These are phyloP conservation scores for Boletus coccyginus DNA, from an alignment of 768 basidiomycete species.

Conservation along the genomic window DNA sequence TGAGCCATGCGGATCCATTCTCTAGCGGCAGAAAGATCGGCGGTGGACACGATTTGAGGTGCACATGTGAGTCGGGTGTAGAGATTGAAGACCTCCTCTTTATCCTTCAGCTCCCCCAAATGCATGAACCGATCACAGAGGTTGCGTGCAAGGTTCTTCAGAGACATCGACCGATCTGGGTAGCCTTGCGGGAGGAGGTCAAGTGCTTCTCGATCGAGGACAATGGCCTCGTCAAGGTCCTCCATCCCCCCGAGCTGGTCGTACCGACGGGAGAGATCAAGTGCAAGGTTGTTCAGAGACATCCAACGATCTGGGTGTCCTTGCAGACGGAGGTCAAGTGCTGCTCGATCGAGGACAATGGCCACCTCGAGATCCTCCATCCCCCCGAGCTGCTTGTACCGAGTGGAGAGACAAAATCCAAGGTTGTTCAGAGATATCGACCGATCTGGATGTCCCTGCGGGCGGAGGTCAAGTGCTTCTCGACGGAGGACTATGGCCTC, in stretches of 20 bases:
- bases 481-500: neutral
- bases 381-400: neutral
- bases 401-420: neutral
- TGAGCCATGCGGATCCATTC: too few species aligned
- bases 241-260: neutral
- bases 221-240: neutral
- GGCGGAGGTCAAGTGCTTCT: neutral
- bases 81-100: too few species aligned
- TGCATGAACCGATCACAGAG: too few species aligned
- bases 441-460: neutral
- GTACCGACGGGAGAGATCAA: neutral
- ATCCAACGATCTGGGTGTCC: neutral
- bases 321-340: neutral
- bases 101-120: too few species aligned
- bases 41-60: too few species aligned
- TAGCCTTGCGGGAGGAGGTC: neutral
- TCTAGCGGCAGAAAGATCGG: too few species aligned
- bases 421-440: neutral
- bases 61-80: too few species aligned
- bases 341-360: neutral
- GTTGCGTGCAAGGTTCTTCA: too few species aligned
- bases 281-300: neutral
- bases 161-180: neutral
- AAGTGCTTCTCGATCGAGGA: neutral
- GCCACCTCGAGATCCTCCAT: neutral